phyloP scores from a whole-genome alignment of 225 moss, liverwort and hornwort species.

The Marchantia paleacea region DNA sequence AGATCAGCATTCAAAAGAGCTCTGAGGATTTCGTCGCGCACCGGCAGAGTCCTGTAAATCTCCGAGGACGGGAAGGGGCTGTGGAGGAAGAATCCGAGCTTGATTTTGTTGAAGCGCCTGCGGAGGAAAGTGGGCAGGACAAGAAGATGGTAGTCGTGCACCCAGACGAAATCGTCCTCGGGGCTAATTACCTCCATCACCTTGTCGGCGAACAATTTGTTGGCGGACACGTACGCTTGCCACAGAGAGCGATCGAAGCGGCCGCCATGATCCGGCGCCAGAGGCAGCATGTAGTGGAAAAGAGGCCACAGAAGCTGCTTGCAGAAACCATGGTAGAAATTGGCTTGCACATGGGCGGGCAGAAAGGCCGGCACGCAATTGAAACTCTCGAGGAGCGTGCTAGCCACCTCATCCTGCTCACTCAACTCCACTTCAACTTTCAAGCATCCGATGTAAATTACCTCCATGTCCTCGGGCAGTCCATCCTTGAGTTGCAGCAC shows the following conservation, averaged over 20 bases:
- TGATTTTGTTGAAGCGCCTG: constrained; percentile 75
- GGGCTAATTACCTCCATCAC: constrained; percentile 88
- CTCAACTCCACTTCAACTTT: constrained; percentile 73
- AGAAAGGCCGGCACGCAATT: constrained; percentile 92
- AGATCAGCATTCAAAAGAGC: constrained; percentile 79
- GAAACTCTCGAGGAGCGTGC: constrained; percentile 64
- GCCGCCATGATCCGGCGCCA: constrained; percentile 75
- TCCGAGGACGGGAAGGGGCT: constrained; percentile 90
- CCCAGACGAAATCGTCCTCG: constrained; percentile 89
- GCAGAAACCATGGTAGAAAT: constrained; percentile 89
- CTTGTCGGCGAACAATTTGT: constrained; percentile 81
- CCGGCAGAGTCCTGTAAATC: constrained; percentile 82
- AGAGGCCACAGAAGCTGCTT: constrained; percentile 93
- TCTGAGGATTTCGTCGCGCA: constrained; percentile 83
- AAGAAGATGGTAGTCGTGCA: constrained; percentile 90
- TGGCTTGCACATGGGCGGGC: constrained; percentile 52
- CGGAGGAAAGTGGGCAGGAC: constrained; percentile 79
- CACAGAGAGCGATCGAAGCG: constrained; percentile 83
- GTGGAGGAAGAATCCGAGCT: constrained; percentile 87
- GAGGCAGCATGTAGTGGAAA: constrained; percentile 86
- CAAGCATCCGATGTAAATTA: constrained; percentile 78
- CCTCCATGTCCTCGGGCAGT: constrained; percentile 73
- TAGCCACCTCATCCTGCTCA: constrained; percentile 88
- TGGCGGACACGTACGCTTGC: constrained; percentile 86
- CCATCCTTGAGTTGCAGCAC: constrained; percentile 78